phyloP scores from a whole-genome alignment of 305 asterid genomes.

The Lippia alba region DNA sequence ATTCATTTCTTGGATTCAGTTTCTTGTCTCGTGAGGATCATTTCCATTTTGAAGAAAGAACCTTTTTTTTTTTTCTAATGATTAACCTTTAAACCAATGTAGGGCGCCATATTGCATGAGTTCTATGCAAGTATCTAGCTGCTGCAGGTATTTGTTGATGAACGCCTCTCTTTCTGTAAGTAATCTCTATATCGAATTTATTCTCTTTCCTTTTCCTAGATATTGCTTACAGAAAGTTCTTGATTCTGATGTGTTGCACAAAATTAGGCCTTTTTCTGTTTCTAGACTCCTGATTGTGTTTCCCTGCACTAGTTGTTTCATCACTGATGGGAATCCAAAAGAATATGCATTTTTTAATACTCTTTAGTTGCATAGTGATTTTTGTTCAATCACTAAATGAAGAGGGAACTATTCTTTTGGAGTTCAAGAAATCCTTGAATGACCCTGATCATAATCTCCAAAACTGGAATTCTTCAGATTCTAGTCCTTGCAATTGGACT shows the following conservation, averaged over 20 bases:
- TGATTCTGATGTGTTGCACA: conserved; percentile 20
- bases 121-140: conserved; percentile 30
- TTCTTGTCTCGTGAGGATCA: conserved; percentile 39
- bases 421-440: conserved; percentile 57
- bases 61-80: conserved; percentile 18
- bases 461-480: conserved; percentile 63
- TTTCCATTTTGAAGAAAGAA: conserved; percentile 5
- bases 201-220: conserved; percentile 5
- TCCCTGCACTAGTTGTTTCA: conserved; percentile 14
- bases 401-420: conserved; percentile 69
- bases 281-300: conserved; percentile 13
- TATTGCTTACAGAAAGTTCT: not conserved
- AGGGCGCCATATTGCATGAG: conserved; percentile 23
- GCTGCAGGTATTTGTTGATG: conserved; percentile 20
- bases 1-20: conserved; percentile 33
- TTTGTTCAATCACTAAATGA: conserved; percentile 60
- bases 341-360: conserved; percentile 38
- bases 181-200: conserved; percentile 14
- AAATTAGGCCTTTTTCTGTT: not conserved
- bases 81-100: conserved; percentile 29
- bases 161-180: conserved; percentile 39
- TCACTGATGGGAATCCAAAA: conserved; percentile 57
- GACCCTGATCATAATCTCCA: conserved; percentile 66
- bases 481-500: conserved; percentile 77
- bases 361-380: conserved; percentile 47